Conservation (phyloP, 148 eudicot genomes). For the Polygonum aviculare region DNA sequence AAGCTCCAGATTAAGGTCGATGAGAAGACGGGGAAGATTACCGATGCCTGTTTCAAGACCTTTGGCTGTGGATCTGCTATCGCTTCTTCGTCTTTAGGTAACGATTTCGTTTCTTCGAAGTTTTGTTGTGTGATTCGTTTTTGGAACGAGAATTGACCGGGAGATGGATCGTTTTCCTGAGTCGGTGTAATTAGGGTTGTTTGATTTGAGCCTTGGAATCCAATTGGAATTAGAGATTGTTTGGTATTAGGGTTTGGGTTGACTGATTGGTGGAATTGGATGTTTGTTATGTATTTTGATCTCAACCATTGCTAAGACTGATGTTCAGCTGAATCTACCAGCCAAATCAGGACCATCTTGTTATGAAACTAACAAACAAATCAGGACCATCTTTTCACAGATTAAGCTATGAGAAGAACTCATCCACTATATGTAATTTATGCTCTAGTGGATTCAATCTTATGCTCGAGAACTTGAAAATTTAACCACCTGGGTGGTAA, state of each 20-base stretch:
- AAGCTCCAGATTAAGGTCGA: conserved; percentile 88
- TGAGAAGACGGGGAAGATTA: conserved; percentile 63
- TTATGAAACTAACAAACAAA: background rate
- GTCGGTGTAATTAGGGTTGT: background rate
- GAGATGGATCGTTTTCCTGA: background rate
- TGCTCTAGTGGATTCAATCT: background rate
- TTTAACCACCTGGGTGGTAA: background rate
- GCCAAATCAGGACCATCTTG: background rate
- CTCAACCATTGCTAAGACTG: background rate
- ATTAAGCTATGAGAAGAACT: background rate
- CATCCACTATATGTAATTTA: background rate
- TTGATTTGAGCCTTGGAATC: background rate
- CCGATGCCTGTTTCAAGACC: conserved; percentile 89
- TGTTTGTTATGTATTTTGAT: background rate
- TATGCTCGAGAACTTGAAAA: background rate
- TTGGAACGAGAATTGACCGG: background rate
- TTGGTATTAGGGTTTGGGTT: background rate
- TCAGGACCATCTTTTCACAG: background rate
- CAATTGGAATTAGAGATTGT: background rate
- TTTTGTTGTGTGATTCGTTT: background rate
- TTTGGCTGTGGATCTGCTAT: conserved; percentile 97
- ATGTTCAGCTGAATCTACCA: background rate
- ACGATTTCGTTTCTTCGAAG: background rate
- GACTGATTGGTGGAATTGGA: background rate
- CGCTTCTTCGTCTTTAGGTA: conserved; percentile 91